Base-by-base conservation (phyloP, 2,329 filamentous ascomycete species). In the Penicillium italicum region DNA sequence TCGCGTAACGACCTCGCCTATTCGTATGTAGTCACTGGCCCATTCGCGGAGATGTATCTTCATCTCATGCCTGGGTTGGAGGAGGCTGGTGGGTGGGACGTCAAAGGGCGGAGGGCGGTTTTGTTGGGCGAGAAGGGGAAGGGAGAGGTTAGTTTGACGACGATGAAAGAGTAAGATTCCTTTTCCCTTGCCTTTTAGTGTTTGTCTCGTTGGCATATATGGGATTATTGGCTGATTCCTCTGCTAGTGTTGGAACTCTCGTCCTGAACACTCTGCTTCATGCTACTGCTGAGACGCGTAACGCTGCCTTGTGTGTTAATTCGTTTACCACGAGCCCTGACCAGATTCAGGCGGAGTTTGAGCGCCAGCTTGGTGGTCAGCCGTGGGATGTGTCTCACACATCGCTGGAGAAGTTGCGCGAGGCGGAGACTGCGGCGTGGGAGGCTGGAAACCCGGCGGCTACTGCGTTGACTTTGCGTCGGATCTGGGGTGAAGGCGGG, bases 401-500 rank as follows among this genome's bases (percentile, higher is more conserved):
- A 1, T 67, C 84, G 3, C 73, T 88, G 10, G 74, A 79, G 1
- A 74, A 79, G 42, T 66, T 91, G 31, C 78, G 77, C 45, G 70
- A 79, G 34, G 62, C 82, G 7, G 89, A 91, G 73, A 67, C 79
- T 50, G 77, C 83, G 66, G 79, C 80, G 0, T 89, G 85, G 83
- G 77, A 77, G 16, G 74, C 77, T 33, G 77, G 77, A 0, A 71
- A 77, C 44, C 78, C 84, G 0, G 57, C 67, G 18, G 85, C 85
- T 0, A 83, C 83, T 0, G 61, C 75, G 1, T 77, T 80, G 46
- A 90, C 88, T 0, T 72, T 91, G 61, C 76, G 85, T 43, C 76
- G 88, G 18, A 91, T 91, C 48, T 91, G 88, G 88, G 82, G 82
- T 0, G 83, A 88, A 64, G 88, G 88, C 0, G 85, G 85, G 1